phyloP scores from a whole-genome alignment of 2,329 filamentous ascomycete genomes.

The Pseudovirgaria hyperparasitica region DNA sequence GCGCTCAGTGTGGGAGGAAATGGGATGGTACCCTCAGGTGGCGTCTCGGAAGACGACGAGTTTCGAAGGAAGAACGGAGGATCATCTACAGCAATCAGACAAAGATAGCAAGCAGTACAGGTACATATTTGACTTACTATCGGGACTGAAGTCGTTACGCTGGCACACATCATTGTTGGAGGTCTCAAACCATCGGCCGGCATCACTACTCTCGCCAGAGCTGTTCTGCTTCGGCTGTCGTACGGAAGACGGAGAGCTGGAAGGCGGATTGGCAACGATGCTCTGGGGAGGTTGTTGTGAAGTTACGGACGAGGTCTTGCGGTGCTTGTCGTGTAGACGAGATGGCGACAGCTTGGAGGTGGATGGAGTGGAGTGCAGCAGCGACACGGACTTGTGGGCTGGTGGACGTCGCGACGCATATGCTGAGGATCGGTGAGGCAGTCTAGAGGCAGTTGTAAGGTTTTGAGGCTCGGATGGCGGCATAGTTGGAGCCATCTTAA shows the following conservation, averaged over 20 bases:
- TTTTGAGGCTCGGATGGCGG: no score
- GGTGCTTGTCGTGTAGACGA: constrained; percentile 1
- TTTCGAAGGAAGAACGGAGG: constrained; percentile 32
- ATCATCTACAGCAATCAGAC: constrained; percentile 18
- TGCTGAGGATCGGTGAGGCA: no score
- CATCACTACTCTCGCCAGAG: constrained; percentile 39
- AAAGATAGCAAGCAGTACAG: not conserved
- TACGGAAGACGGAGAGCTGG: constrained; percentile 23
- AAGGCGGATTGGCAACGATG: constrained; percentile 27
- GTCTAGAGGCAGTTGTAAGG: no score
- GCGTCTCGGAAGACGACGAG: constrained; percentile 31
- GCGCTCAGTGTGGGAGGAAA: constrained; percentile 6
- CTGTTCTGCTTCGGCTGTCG: constrained; percentile 25
- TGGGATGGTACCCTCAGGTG: constrained; percentile 22
- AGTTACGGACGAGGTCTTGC: constrained; percentile 9
- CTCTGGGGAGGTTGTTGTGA: constrained; percentile 16
- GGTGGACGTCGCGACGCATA: constrained; percentile 31
- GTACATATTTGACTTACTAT: constrained; percentile 21
- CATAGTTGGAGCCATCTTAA: no score
- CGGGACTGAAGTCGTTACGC: constrained; percentile 23
- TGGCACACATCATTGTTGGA: constrained; percentile 35
- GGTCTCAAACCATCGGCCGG: constrained; percentile 38
- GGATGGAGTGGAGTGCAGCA: constrained; percentile 25
- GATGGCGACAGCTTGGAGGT: not conserved
- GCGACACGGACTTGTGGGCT: constrained; percentile 33